Percentiles rank a stretch among this genome's conserved stretches.
phyloP scores from a whole-genome alignment of 768 basidiomycete genomes.

The Leccinum imitatum region DNA sequence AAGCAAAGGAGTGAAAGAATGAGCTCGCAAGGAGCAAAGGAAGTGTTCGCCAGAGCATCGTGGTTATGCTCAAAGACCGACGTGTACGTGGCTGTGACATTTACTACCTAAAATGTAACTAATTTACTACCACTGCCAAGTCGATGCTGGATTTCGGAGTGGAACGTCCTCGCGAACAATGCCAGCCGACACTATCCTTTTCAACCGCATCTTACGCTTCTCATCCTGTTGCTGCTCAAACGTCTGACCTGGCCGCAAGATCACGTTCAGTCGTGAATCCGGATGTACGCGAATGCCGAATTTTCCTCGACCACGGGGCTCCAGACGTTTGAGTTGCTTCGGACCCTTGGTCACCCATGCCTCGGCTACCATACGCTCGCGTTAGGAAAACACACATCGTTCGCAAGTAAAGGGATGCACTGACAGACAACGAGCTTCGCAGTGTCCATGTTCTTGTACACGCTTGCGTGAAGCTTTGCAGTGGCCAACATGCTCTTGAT shows the following conservation, averaged over 20 bases:
- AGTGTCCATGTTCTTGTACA: constrained; percentile 72
- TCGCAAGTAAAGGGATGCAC: constrained; percentile 31
- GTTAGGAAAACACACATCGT: constrained; percentile 1
- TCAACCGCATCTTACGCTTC: constrained; percentile 65
- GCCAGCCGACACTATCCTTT: constrained; percentile 77
- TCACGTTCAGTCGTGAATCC: constrained; percentile 69
- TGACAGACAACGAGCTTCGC: constrained; percentile 78
- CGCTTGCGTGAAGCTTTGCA: constrained; percentile 80
- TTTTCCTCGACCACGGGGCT: constrained; percentile 82
- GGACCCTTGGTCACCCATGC: constrained; percentile 92
- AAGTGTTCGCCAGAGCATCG: constrained; percentile 48
- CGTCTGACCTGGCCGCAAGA: constrained; percentile 82
- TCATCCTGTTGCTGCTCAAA: constrained; percentile 62
- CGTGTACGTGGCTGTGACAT: constrained; percentile 25
- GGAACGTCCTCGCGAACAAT: constrained; percentile 78
- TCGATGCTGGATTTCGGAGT: constrained; percentile 66
- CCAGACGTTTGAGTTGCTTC: constrained; percentile 60
- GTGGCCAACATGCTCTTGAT: constrained; percentile 87
- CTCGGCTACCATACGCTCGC: constrained; percentile 55
- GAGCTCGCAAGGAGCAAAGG: constrained; percentile 46
- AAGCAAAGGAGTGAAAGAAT: constrained; percentile 39
- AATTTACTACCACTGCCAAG: constrained; percentile 69
- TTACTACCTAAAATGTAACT: constrained; percentile 3
- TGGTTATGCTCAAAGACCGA: constrained; percentile 22
- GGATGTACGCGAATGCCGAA: constrained; percentile 76